phyloP scores from a whole-genome alignment of 495 filamentous ascomycete genomes.

The Bombardia bombarda region DNA sequence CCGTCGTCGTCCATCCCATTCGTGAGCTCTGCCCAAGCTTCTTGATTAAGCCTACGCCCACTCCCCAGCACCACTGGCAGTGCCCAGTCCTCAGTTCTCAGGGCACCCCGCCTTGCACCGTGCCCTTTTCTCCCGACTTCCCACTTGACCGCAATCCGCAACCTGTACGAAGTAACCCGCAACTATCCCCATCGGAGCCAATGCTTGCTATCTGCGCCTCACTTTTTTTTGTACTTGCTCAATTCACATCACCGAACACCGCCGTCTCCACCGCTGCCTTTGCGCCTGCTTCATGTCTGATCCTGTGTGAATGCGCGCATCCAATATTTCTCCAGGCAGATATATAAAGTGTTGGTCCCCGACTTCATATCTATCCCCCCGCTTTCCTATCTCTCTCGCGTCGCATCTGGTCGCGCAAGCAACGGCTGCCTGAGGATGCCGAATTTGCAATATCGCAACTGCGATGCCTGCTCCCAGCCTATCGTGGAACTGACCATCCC shows the following conservation, averaged over 20 bases:
- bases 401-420: neutral
- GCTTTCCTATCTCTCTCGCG: conserved; percentile 10
- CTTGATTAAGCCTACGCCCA: too few relatives aligned
- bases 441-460: conserved; percentile 13
- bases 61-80: too few relatives aligned
- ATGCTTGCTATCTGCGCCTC: conserved; percentile 20
- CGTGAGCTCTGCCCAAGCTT: too few relatives aligned
- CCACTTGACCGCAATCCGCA: neutral
- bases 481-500: conserved; percentile 21
- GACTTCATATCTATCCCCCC: neutral
- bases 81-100: neutral
- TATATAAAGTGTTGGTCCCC: conserved; percentile 20
- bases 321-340: neutral
- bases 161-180: conserved; percentile 3
- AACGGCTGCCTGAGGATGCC: conserved; percentile 23
- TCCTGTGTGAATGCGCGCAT: neutral
- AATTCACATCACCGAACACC: too few relatives aligned
- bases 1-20: too few relatives aligned
- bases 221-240: conserved; percentile 20
- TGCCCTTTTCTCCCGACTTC: neutral
- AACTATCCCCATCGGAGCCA: conserved; percentile 10
- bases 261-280: too few relatives aligned
- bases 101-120: neutral
- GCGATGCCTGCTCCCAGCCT: conserved; percentile 9
- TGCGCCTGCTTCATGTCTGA: neutral